Percentiles rank a stretch among this genome's conserved stretches.
These are phyloP conservation scores for Paramecium biaurelia DNA, from an alignment of 73 alveolate species.

Conservation along the genomic window DNA sequence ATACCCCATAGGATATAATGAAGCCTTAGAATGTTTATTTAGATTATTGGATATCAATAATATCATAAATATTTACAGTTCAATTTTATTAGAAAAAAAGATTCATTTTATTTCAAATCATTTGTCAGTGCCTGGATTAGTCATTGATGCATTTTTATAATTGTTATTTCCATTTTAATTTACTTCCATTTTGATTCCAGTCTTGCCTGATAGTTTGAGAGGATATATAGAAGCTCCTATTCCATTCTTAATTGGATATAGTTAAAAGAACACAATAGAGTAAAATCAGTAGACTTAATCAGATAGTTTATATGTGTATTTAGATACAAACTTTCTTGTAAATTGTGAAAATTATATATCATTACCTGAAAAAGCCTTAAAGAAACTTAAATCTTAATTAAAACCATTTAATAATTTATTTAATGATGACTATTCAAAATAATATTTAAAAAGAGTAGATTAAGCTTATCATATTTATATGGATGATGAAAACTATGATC, in stretches of 20 bases:
- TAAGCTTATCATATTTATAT: constrained; percentile 20
- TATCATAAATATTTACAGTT: background rate
- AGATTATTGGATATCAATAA: constrained; percentile 48
- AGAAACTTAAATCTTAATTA: constrained; percentile 1
- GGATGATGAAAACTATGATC: constrained; percentile 17
- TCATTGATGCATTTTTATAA: constrained; percentile 44
- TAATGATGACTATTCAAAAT: constrained; percentile 22
- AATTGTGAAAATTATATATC: constrained; percentile 20
- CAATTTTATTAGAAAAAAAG: constrained; percentile 55
- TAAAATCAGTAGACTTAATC: background rate
- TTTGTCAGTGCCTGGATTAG: constrained; percentile 21
- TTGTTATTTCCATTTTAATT: constrained; percentile 55
- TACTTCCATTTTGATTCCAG: constrained; percentile 45
- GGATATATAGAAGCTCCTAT: constrained; percentile 61
- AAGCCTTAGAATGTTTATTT: constrained; percentile 33
- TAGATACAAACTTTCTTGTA: constrained; percentile 52
- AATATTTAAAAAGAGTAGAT: background rate
- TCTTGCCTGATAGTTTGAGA: constrained; percentile 48
- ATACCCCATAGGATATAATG: background rate
- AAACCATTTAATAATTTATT: background rate
- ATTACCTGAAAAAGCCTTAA: constrained; percentile 42
- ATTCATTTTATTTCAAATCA: constrained; percentile 47
- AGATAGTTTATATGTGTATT: constrained; percentile 48
- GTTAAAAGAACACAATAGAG: background rate
- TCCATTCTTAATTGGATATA: constrained; percentile 56